Base-by-base conservation (phyloP, 1,284 basidiomycete genomes). In the Apiotrichum mycotoxinovorans region DNA sequence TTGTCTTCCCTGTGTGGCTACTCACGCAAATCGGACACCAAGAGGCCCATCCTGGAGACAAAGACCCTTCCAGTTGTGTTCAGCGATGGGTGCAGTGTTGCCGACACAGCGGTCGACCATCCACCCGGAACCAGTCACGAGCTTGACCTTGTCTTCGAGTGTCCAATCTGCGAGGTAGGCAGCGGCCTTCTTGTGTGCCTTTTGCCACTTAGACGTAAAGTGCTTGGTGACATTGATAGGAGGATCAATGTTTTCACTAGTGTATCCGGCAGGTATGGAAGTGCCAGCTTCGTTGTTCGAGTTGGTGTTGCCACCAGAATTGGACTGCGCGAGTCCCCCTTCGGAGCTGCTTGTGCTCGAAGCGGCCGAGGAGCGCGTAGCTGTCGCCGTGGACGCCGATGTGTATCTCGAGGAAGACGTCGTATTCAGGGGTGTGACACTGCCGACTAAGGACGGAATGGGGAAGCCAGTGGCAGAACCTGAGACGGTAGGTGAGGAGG, bases 1-100 rank as follows among this genome's bases (percentile, higher is more conserved):
- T 25, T 11, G n/a, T 22, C 9, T n/a, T 18, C 40, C 11, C 20
- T 11, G 4, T 37, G 30, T 30, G 30, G 30, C 30, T 20, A 22
- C 40, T 41, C 20, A 41, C 40, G 47, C 47, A 66, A 66, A 33
- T 5, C 27, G 49, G 18, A 49, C 15, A 9, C 37, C 47, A 4
- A 27, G 2, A 17, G 47, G 35, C 9, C 47, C 35, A 60, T 82
- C 81, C 60, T 80, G 67, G 48, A 89, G 77, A 69, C 88, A 91
- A 26, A 89, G 78, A 0, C 87, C 87, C 1, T 81, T 80, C 74
- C 87, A 89, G 41, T 79, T 79, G 57, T 85, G 83, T 2, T 80
- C 79, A 0, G 83, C 78, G 45, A 89, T 82, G 8, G 84, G 73
- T 8, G 81, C 81, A 3, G 81, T 87, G 71, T 87, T 88, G 11